Conservation (phyloP, 2,329 filamentous ascomycete species). For the Cercospora sp. region DNA sequence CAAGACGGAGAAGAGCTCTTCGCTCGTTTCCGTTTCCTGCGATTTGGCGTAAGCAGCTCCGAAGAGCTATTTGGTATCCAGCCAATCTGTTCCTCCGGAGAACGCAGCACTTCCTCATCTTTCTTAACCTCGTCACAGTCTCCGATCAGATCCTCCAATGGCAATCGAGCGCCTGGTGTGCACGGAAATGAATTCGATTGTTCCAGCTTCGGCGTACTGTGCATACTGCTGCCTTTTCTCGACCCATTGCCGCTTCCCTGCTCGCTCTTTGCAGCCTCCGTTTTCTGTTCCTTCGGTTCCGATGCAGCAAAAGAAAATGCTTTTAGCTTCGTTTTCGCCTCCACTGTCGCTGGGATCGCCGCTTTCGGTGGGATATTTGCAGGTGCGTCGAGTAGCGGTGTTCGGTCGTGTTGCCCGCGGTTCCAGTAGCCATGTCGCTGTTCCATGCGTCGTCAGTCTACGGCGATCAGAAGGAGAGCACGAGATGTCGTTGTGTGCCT, state of each 20-base stretch:
- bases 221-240: slow-evolving; percentile 10
- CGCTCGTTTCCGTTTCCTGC: slow-evolving; percentile 47
- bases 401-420: slow-evolving; percentile 21
- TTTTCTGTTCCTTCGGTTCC: slow-evolving; percentile 38
- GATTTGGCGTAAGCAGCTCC: slow-evolving; percentile 45
- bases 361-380: slow-evolving; percentile 39
- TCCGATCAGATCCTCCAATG: slow-evolving; percentile 62
- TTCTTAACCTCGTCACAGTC: slow-evolving; percentile 58
- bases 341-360: slow-evolving; percentile 52
- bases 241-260: background rate
- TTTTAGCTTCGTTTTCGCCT: slow-evolving; percentile 57
- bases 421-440: slow-evolving; percentile 35
- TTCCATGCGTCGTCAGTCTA: background rate
- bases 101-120: slow-evolving; percentile 50
- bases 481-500: background rate
- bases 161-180: slow-evolving; percentile 60
- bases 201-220: slow-evolving; percentile 29
- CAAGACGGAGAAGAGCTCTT: slow-evolving; percentile 49
- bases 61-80: slow-evolving; percentile 56
- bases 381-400: slow-evolving; percentile 28
- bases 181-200: slow-evolving; percentile 51
- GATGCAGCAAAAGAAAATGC: slow-evolving; percentile 52
- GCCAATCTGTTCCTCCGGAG: slow-evolving; percentile 62
- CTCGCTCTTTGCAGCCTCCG: slow-evolving; percentile 39
- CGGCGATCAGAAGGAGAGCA: background rate